Percentiles rank a stretch among this genome's conserved stretches.
phyloP scores from a whole-genome alignment of 208 protist genomes.

The Porcisia deanei region DNA sequence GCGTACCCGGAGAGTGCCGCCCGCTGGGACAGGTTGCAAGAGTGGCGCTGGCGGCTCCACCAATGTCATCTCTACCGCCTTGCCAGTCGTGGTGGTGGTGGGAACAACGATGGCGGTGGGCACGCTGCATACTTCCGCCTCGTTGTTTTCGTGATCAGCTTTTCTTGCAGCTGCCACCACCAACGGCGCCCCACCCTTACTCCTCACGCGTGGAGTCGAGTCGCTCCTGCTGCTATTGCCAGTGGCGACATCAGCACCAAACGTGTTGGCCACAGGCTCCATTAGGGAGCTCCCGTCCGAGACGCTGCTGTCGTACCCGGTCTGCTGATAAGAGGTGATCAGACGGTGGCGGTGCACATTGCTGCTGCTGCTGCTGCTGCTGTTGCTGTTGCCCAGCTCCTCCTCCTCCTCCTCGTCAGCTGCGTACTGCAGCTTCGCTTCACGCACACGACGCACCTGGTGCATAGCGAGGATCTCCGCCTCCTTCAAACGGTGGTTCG shows the following conservation, averaged over 20 bases:
- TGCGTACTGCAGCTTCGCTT: constrained; percentile 17
- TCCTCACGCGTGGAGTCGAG: neutral
- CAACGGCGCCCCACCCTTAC: neutral
- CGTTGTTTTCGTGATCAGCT: neutral
- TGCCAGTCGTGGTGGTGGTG: neutral
- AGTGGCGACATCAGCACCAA: neutral
- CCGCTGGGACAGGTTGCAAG: neutral
- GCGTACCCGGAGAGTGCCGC: neutral
- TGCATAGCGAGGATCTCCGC: constrained; percentile 35
- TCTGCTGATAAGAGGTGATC: constrained; percentile 10
- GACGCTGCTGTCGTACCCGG: constrained; percentile 20
- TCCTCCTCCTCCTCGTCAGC: constrained; percentile 10
- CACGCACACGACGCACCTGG: constrained; percentile 29
- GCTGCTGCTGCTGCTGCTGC: constrained; percentile 6
- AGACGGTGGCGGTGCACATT: neutral
- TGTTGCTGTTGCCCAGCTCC: neutral
- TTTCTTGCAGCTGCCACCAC: neutral
- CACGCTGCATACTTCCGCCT: neutral
- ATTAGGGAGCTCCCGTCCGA: neutral
- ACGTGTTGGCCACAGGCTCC: too few species aligned
- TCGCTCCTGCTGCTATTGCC: neutral
- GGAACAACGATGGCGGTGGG: constrained; percentile 11
- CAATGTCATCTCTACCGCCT: neutral
- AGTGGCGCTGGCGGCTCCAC: neutral
- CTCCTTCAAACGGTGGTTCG: constrained; percentile 36